phyloP scores from a whole-genome alignment of 352 stramenopile genomes.

The Pythium apleroticum region DNA sequence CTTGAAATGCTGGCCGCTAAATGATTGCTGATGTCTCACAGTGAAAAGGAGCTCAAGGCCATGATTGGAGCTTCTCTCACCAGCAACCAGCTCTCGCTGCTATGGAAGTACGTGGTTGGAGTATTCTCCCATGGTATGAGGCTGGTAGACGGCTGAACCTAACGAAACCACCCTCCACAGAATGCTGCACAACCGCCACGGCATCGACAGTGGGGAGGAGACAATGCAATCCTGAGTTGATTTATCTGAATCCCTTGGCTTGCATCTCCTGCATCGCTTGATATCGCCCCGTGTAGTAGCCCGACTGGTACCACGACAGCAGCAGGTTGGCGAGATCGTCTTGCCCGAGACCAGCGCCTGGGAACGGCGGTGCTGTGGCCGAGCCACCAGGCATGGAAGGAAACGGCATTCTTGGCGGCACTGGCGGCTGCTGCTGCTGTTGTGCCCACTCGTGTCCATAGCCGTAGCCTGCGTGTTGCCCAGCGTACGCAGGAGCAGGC shows the following conservation, averaged over 20 bases:
- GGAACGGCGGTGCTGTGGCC: not conserved
- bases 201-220: slow-evolving; percentile 13
- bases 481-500: slow-evolving; percentile 6
- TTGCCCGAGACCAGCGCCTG: not conserved
- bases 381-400: slow-evolving; percentile 1
- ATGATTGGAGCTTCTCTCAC: slow-evolving; percentile 12
- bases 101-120: slow-evolving; percentile 16
- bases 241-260: slow-evolving; percentile 14
- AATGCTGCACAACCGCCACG: slow-evolving; percentile 12
- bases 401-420: slow-evolving; percentile 19
- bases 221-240: slow-evolving; percentile 1
- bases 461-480: not conserved
- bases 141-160: too few species aligned
- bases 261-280: slow-evolving; percentile 77
- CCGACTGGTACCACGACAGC: slow-evolving; percentile 85
- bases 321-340: slow-evolving; percentile 73
- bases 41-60: slow-evolving; percentile 5
- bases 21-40: not conserved
- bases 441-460: slow-evolving; percentile 1
- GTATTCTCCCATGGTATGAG: too few species aligned
- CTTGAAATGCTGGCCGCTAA: not conserved
- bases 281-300: slow-evolving; percentile 79
- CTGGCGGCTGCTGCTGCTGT: not conserved
- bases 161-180: too few species aligned
- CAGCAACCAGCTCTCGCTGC: slow-evolving; percentile 3